Evolutionary conservation across 73 alveolate species (phyloP), one percentile per base, ranked within the genome.

Genomic region (Paramecium pentaurelia): DNA sequence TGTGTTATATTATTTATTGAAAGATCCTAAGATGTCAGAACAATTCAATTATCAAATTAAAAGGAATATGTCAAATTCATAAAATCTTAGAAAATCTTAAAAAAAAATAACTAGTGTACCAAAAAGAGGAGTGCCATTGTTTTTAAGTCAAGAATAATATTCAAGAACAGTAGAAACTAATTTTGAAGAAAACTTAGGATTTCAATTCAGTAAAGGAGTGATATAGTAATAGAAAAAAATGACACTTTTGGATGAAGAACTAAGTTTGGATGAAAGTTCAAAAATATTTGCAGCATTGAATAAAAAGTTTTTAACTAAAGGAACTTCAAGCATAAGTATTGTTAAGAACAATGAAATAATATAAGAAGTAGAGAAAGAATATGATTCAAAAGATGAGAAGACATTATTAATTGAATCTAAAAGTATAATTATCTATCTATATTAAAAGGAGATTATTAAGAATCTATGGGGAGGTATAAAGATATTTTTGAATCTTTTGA

Each of bases 401-500:
- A 18, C 70, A 18, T 14, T 54, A 6, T 54, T 54, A 22, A 54
- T 54, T 54, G 70, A 54, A 18, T 18, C 70, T 54, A 54, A 54
- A 54, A 54, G 70, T 54, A 54, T 3, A 22, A 16, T 54, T 5
- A 0, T 0, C 9, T 54, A n/a, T n/a, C 9, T 54, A n/a, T n/a
- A n/a, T 54, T 54, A 4, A 16, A 18, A 18, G 36, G 34, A 54
- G 28, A 54, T 64, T 14, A 64, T 6, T 64, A 32, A 28, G 42
- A 64, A 73, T 73, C 87, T 36, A 73, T 73, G 87, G 87, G 87
- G n/a, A 73, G 37, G 18, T 40, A 36, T 73, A 73, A 73, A 20
- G 87, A 73, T 73, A 73, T 73, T 37, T 73, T 73, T 73, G 87
- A 73, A 20, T 38, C 20, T 30, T 73, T 73, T 73, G 87, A 73